A percentile compares a stretch with the other conserved stretches of the same genome.
These are phyloP conservation scores for Myxozyma sirexii DNA, from an alignment of 805 yeast genomes.

Conservation along the genomic window DNA sequence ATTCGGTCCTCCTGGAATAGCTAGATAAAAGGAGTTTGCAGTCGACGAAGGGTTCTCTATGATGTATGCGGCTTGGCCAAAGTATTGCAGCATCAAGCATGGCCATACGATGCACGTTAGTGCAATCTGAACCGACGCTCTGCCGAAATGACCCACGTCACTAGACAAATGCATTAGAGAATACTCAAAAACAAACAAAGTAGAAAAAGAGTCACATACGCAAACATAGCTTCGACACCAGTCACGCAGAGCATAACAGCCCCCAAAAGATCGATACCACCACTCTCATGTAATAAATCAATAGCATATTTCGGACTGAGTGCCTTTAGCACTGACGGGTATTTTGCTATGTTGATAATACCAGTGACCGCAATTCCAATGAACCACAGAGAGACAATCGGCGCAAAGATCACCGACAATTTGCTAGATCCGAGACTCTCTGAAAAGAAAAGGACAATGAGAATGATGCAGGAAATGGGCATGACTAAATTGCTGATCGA, in stretches of 20 bases:
- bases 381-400: slow-evolving; percentile 58
- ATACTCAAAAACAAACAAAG: not conserved
- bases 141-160: slow-evolving; percentile 61
- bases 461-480: slow-evolving; percentile 54
- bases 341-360: slow-evolving; percentile 48
- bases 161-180: not conserved
- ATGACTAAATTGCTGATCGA: slow-evolving; percentile 47
- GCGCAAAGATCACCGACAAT: slow-evolving; percentile 56
- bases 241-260: slow-evolving; percentile 59
- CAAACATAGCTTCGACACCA: slow-evolving; percentile 67
- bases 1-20: slow-evolving; percentile 55
- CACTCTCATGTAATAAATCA: slow-evolving; percentile 45
- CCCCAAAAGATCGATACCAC: slow-evolving; percentile 47
- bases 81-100: slow-evolving; percentile 53
- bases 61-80: slow-evolving; percentile 61
- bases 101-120: slow-evolving; percentile 54
- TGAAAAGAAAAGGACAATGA: slow-evolving; percentile 50
- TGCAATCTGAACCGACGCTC: slow-evolving; percentile 53
- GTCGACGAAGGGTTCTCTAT: slow-evolving; percentile 46
- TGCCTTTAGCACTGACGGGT: slow-evolving; percentile 52
- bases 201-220: slow-evolving; percentile 38
- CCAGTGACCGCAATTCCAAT: slow-evolving; percentile 52
- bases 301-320: slow-evolving; percentile 58
- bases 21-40: slow-evolving; percentile 51
- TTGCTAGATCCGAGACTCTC: slow-evolving; percentile 57